Conservation (phyloP, 805 yeast species). For the Nakazawaea sp. region DNA sequence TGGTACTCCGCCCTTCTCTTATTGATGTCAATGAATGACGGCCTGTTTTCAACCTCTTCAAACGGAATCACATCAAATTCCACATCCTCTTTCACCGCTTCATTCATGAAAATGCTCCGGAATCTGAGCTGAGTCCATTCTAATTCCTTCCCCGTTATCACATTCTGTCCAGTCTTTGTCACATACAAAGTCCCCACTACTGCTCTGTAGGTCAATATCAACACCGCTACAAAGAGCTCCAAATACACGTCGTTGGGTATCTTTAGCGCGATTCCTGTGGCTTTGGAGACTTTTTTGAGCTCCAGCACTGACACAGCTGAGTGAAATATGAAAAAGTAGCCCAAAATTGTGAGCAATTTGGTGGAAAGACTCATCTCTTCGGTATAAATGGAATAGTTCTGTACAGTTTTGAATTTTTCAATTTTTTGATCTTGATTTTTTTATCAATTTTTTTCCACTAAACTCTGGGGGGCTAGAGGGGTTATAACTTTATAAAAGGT, state of each 20-base stretch:
- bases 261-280: not conserved
- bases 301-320: constrained; percentile 3
- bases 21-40: constrained; percentile 43
- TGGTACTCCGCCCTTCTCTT: constrained; percentile 29
- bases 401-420: not conserved
- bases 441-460: not conserved
- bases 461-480: no score
- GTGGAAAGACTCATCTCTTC: no score
- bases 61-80: constrained; percentile 34
- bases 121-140: constrained; percentile 15
- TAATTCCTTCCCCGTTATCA: not conserved
- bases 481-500: no score
- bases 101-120: constrained; percentile 39
- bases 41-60: constrained; percentile 40
- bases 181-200: not conserved
- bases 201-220: not conserved
- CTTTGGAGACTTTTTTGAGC: constrained; percentile 5
- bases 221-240: constrained; percentile 1
- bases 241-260: constrained; percentile 6
- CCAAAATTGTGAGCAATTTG: no score
- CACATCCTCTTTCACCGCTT: constrained; percentile 43
- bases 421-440: not conserved
- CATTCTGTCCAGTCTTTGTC: constrained; percentile 1
- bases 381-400: no score
- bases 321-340: not conserved